Conservation (phyloP, 805 yeast species). For the Candida pseudofarinosa region DNA sequence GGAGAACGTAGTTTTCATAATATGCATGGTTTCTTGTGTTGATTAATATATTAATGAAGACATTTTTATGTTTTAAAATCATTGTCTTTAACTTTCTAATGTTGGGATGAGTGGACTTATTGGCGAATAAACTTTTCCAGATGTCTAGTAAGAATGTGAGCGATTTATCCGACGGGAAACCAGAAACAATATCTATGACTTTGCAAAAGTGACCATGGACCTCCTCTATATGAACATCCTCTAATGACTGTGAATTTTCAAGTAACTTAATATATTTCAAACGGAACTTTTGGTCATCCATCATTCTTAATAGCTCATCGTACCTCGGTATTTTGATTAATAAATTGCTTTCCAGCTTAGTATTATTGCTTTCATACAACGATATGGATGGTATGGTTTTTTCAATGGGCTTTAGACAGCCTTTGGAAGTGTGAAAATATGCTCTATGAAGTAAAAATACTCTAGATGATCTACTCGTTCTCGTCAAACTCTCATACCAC, state of each 20-base stretch:
- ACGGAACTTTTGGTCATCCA: not conserved
- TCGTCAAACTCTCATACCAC: not conserved
- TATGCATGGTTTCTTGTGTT: slow-evolving; percentile 20
- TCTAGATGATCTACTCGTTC: not conserved
- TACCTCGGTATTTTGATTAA: not conserved
- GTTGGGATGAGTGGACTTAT: not conserved
- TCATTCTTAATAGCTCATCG: not conserved
- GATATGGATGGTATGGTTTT: not conserved
- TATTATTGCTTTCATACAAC: not conserved
- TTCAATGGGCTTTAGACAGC: not conserved
- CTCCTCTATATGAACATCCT: not conserved
- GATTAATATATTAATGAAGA: slow-evolving; percentile 23
- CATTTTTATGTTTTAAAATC: slow-evolving; percentile 16
- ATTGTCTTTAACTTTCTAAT: slow-evolving; percentile 12
- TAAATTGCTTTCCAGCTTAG: not conserved
- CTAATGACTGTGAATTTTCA: not conserved
- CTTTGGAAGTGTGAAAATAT: not conserved
- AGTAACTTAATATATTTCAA: not conserved
- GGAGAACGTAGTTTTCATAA: slow-evolving; percentile 16
- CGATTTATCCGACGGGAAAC: slow-evolving; percentile 13
- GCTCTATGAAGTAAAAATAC: not conserved
- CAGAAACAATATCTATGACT: slow-evolving; percentile 21
- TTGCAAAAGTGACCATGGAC: slow-evolving; percentile 12
- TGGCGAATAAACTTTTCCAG: slow-evolving; percentile 21
- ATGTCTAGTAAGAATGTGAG: slow-evolving; percentile 16